Base-by-base conservation (phyloP, 1,284 basidiomycete genomes). In the Moesziomyces sp. region DNA sequence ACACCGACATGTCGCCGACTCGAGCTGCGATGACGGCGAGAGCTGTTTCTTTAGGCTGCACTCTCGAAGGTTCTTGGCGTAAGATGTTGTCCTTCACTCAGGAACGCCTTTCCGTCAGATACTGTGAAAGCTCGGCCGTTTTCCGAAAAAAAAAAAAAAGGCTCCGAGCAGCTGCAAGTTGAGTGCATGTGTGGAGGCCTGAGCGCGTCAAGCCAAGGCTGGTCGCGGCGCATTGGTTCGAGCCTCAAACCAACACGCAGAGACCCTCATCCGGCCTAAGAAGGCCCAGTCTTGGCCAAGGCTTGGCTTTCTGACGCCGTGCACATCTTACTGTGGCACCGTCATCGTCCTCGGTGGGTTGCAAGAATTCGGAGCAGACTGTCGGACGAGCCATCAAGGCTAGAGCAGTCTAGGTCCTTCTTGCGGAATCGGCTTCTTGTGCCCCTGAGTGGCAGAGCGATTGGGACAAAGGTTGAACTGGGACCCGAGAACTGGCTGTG, bases 1-100 rank as follows among this genome's bases (percentile, higher is more conserved):
- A 48, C 19, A 63, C 13, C 21, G 59, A 18, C 67, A 70, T 70
- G 28, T 14, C 47, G 47, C 13, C 33, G 28, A n/a, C 35, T 38
- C 46, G 23, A 13, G 30, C 30, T 33, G 10, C 30, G 30, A 13
- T 5, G 30, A 11, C 11, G 26, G 26, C 26, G 26, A 33, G 30
- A 33, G 30, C 10, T 13, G 11, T 33, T 33, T 10, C 30, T 33
- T 33, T 33, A 13, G 30, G 30, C 30, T 11, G 30, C 30, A 11
- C 30, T 33, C 30, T 33, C 30, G 38, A 6, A 8, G 18, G 38
- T 18, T 40, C 38, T 40, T 40, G 38, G 16, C 38, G 16, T 16
- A 40, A 18, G 38, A 40, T 18, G 38, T 4, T 33, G 9, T 10
- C 30, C 30, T 10, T 33, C 30, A 8, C 6, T 14, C 38, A n/a